phyloP scores from a whole-genome alignment of 257 asterid species.

The Rubia yunnanensis region DNA sequence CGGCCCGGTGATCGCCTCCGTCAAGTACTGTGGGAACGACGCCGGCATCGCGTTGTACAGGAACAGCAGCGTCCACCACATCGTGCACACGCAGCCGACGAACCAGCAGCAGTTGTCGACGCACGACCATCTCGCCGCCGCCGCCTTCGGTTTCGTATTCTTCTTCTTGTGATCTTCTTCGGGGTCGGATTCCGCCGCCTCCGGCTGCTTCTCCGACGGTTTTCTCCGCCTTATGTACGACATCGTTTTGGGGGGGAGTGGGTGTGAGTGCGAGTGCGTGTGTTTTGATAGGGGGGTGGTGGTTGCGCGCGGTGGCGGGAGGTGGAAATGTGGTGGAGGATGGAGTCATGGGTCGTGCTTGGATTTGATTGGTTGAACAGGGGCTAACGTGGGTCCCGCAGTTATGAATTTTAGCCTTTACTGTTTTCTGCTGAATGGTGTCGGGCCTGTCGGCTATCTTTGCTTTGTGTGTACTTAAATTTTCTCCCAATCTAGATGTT shows the following conservation, averaged over 20 bases:
- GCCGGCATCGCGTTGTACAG: slow-evolving; percentile 66
- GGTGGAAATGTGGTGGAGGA: neutral
- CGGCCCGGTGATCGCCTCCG: slow-evolving; percentile 80
- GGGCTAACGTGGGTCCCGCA: neutral
- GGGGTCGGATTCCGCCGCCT: slow-evolving; percentile 16
- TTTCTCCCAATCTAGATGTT: too few species aligned
- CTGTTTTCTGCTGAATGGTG: neutral
- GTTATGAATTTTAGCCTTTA: neutral
- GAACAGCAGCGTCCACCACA: slow-evolving; percentile 77
- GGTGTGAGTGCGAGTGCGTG: neutral
- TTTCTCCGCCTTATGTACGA: slow-evolving; percentile 35
- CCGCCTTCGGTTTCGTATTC: slow-evolving; percentile 28
- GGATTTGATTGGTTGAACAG: slow-evolving; percentile 11
- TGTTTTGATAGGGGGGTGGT: neutral
- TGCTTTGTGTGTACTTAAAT: too few species aligned
- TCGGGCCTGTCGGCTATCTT: neutral
- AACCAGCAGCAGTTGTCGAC: slow-evolving; percentile 78
- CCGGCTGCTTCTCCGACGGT: slow-evolving; percentile 32
- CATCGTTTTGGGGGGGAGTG: slow-evolving; percentile 6
- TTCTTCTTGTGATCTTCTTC: slow-evolving; percentile 11
- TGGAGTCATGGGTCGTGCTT: neutral
- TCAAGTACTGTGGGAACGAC: slow-evolving; percentile 71
- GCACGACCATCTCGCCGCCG: slow-evolving; percentile 57
- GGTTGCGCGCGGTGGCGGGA: neutral
- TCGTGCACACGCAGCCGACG: slow-evolving; percentile 61